Conservation (phyloP, 495 filamentous ascomycete species). For the Trichoderma asperelloides region DNA sequence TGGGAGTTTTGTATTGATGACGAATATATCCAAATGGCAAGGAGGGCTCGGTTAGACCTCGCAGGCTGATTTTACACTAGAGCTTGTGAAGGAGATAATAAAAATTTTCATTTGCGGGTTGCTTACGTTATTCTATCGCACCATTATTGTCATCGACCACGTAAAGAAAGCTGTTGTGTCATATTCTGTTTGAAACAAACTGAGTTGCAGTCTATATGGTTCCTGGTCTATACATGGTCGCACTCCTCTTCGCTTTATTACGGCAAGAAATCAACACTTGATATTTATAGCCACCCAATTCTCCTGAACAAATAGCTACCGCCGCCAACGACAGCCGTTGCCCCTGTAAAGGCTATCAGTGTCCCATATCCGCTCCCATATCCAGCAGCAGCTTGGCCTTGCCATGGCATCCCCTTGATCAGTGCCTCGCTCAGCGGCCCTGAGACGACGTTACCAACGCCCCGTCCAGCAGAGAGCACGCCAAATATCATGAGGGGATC, state of each 20-base stretch:
- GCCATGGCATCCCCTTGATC: constrained; percentile 29
- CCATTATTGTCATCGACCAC: too few relatives aligned
- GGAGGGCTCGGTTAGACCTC: neutral
- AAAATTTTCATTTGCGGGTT: too few relatives aligned
- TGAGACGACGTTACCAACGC: constrained; percentile 55
- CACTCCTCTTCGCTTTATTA: too few relatives aligned
- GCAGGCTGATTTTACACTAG: too few relatives aligned
- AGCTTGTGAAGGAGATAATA: too few relatives aligned
- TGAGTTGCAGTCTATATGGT: too few relatives aligned
- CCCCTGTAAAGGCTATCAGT: constrained; percentile 49
- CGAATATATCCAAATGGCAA: neutral
- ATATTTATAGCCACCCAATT: constrained; percentile 27
- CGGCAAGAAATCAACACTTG: neutral
- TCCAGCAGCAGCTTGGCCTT: constrained; percentile 22
- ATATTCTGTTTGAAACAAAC: too few relatives aligned
- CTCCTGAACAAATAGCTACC: constrained; percentile 37
- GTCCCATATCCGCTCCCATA: constrained; percentile 47
- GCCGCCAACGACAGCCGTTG: constrained; percentile 43
- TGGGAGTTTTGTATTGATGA: neutral
- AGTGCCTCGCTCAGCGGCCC: constrained; percentile 53
- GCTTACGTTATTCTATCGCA: too few relatives aligned
- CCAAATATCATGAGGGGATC: constrained; percentile 49
- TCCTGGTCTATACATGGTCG: too few relatives aligned
- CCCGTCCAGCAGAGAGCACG: constrained; percentile 52
- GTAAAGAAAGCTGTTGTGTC: too few relatives aligned